Evolutionary conservation across 345 rosid species (phyloP).

Genomic region (Limnanthes douglasii): DNA sequence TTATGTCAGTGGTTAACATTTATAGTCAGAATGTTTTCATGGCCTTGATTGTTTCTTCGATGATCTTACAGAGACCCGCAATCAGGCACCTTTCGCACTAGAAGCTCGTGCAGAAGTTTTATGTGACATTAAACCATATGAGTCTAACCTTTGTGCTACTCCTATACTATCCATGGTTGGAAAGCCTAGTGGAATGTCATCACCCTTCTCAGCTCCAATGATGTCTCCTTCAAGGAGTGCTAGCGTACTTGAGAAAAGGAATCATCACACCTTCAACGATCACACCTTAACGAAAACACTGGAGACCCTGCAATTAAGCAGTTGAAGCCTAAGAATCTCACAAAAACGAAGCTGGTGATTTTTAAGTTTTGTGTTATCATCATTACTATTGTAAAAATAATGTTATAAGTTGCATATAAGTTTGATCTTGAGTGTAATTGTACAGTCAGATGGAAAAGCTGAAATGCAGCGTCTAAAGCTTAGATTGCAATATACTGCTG

Average conservation of each 20-base stretch:
- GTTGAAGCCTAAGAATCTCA: conserved; percentile 6
- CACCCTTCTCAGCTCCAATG: conserved; percentile 11
- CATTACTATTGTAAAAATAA: conserved; percentile 2
- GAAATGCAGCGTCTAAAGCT: conserved; percentile 52
- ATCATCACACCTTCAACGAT: conserved; percentile 11
- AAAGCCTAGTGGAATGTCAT: conserved; percentile 7
- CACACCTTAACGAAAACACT: conserved; percentile 10
- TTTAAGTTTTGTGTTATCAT: background rate
- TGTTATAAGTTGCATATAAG: too few species aligned
- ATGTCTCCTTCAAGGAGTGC: conserved; percentile 10
- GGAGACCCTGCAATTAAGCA: conserved; percentile 4
- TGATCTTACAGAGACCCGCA: too few species aligned
- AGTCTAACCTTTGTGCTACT: conserved; percentile 11
- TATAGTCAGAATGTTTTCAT: too few species aligned
- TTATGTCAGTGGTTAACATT: too few species aligned
- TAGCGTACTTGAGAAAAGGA: conserved; percentile 7
- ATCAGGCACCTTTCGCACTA: conserved; percentile 11
- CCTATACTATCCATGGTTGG: conserved; percentile 11
- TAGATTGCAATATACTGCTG: conserved; percentile 42
- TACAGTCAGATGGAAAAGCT: conserved; percentile 35
- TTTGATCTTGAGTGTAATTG: conserved; percentile 6
- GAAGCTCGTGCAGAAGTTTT: conserved; percentile 14
- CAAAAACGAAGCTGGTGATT: conserved; percentile 11
- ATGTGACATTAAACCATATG: conserved; percentile 13
- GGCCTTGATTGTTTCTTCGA: too few species aligned